A percentile compares a stretch with the other conserved stretches of the same genome.
Evolutionary conservation across 139 green algal genomes (phyloP).

Genomic region (Ettlia oleoabundans): DNA sequence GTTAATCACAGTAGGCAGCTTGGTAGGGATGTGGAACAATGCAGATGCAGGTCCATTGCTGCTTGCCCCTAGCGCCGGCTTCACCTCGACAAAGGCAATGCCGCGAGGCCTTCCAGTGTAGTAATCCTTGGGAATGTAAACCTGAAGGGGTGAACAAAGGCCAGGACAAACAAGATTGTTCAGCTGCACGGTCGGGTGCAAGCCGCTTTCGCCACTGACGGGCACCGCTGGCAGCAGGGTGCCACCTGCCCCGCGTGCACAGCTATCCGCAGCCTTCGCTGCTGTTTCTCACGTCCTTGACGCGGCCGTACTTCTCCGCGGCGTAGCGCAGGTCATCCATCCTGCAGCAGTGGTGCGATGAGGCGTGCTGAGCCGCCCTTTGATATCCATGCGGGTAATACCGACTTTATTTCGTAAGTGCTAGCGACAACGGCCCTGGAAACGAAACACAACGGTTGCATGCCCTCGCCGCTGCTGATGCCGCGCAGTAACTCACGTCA

Average conservation of each 20-base stretch:
- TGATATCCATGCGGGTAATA: too few species aligned
- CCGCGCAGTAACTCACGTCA: background rate
- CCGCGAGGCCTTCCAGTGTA: conserved; percentile 50
- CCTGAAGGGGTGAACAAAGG: background rate
- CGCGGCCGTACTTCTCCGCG: conserved; percentile 49
- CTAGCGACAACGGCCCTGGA: too few species aligned
- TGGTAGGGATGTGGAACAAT: too few species aligned
- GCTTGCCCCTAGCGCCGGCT: background rate
- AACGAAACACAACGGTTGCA: background rate
- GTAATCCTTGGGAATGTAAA: conserved; percentile 40
- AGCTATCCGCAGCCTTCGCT: too few species aligned
- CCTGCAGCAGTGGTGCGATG: background rate
- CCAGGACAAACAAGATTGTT: background rate
- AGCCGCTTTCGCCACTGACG: too few species aligned
- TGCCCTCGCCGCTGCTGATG: background rate
- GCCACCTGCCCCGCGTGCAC: background rate
- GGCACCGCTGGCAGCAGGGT: background rate
- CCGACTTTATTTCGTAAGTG: too few species aligned
- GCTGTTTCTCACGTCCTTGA: conserved; percentile 49
- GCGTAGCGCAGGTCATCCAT: conserved; percentile 41
- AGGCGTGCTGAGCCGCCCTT: background rate
- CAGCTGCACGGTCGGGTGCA: too few species aligned
- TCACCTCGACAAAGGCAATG: conserved; percentile 66
- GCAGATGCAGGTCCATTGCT: background rate
- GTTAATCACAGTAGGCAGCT: background rate